Base-by-base conservation (phyloP, 1,284 basidiomycete species). In the Moesziomyces sp. region DNA sequence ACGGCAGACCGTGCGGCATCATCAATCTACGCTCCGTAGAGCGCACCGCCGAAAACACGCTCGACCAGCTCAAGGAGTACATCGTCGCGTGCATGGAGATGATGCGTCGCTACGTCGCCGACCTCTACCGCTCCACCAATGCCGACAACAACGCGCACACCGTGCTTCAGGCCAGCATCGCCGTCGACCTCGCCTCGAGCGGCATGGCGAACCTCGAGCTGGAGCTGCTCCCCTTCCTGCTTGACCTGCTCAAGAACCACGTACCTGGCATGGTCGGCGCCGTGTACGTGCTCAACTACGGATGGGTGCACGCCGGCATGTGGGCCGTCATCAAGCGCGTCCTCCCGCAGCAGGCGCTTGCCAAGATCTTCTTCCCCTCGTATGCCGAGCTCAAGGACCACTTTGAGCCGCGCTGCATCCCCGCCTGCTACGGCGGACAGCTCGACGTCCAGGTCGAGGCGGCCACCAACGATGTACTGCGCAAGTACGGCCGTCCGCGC, bases 261-360 rank as follows among this genome's bases (percentile, higher is more conserved):
- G 79, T 77, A 26, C 82, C 82, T 0, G 80, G 81, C 19, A 74
- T 80, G 57, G 75, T 81, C 3, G 81, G 78, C 57, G 57, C 83
- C 89, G 91, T 91, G 28, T 91, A 92, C 79, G 85, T 93, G 52
- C 86, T 93, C 40, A 93, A 94, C 84, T 92, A 91, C 80, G 90
- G 91, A 10, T 94, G 92, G 92, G 85, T 90, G 18, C 91, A 93
- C 83, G 88, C 89, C 1, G 90, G 91, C 18, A 86, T 92, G 67
- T 94, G 92, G 92, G 88, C 85, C 42, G 82, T 94, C 49, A 86
- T 89, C 65, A 93, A 90, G 89, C 89, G 89, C 49, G 80, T 92
- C 5, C 86, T 94, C 38, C 92, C 93, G 14, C 86, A 88, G 49
- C 86, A 88, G 43, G 89, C 90, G 10, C 86, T 92, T 42, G 88